Conservation (phyloP, 1,284 basidiomycete genomes). For the Chalciporus sp. region DNA sequence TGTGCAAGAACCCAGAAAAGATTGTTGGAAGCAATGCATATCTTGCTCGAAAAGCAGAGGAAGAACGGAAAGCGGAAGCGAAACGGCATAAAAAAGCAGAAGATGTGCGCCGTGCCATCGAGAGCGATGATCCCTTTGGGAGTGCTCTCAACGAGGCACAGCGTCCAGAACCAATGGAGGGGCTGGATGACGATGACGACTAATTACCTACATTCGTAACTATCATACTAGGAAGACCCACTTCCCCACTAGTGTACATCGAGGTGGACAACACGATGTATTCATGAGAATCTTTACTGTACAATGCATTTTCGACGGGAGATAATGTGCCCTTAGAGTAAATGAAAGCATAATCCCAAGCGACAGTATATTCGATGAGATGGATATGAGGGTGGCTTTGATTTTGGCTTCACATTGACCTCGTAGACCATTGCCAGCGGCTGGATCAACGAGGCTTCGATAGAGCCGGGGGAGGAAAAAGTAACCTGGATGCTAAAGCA, state of each 20-base stretch:
- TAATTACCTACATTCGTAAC: slow-evolving; percentile 11
- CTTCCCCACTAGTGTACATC: neutral
- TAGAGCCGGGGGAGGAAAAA: slow-evolving; percentile 47
- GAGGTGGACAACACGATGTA: neutral
- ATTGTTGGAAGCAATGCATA: slow-evolving; percentile 84
- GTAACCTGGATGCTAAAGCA: no score
- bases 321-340: slow-evolving; percentile 29
- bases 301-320: neutral
- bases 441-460: slow-evolving; percentile 61
- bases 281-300: neutral
- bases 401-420: slow-evolving; percentile 72
- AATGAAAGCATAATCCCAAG: slow-evolving; percentile 20
- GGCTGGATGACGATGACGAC: slow-evolving; percentile 58
- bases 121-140: slow-evolving; percentile 68
- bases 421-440: slow-evolving; percentile 43
- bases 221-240: neutral
- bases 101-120: slow-evolving; percentile 50
- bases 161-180: slow-evolving; percentile 27
- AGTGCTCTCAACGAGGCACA: slow-evolving; percentile 44
- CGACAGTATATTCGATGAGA: slow-evolving; percentile 24
- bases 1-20: slow-evolving; percentile 94
- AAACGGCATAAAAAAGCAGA: slow-evolving; percentile 70
- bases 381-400: slow-evolving; percentile 27
- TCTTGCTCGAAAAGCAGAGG: slow-evolving; percentile 62
- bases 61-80: slow-evolving; percentile 63